Base-by-base conservation (phyloP, 192 early-diverging fungal genomes). In the Rhizoclosmatium sp. region DNA sequence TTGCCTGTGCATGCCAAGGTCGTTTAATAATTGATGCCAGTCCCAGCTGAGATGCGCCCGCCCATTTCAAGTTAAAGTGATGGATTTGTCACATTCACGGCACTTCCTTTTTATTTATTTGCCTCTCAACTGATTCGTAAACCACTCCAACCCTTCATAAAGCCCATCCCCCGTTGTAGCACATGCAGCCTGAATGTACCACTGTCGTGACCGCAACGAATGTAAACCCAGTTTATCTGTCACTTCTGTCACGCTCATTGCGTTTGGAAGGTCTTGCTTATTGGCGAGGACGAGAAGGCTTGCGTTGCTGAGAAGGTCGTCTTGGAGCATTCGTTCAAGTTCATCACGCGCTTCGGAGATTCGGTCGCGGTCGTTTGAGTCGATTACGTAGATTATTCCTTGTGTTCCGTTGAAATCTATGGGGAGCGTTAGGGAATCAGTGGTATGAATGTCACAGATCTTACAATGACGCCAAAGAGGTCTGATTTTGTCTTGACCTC, bases 231-330 rank as follows among this genome's bases (percentile, higher is more conserved):
- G 92, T 87, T 94, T 93, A 78, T 97, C 95, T 60, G 93, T 95
- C 82, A 98, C 93, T 84, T 97, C 94, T 65, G 92, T 89, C 75
- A 93, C 93, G 79, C 88, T 93, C 95, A 98, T 96, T 78, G 97
- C 95, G 85, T 95, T 95, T 77, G 95, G 94, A 74, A 97, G 85
- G 91, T 99, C 97, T 85, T 99, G 97, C 91, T 99, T 99, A 92
- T 99, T 99, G 86, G 96, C 96, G 87, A 97, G 95, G 31, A 99
- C 94, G 58, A 99, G 80, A 59, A 99, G 86, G 9, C 9, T 54
- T 39, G 94, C 95, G 73, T 94, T 91, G 82, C 93, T 92, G 65
- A 98, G 92, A 85, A 97, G 95, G 83, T 95, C 94, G 85, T 97
- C 96, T 84, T 93, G 92, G 64, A 99, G 85, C 94, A 97, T 96